Percentiles rank a stretch among this genome's conserved stretches.
Conservation (phyloP, 2,329 filamentous ascomycete genomes). For the Delphinella strobiligena region DNA sequence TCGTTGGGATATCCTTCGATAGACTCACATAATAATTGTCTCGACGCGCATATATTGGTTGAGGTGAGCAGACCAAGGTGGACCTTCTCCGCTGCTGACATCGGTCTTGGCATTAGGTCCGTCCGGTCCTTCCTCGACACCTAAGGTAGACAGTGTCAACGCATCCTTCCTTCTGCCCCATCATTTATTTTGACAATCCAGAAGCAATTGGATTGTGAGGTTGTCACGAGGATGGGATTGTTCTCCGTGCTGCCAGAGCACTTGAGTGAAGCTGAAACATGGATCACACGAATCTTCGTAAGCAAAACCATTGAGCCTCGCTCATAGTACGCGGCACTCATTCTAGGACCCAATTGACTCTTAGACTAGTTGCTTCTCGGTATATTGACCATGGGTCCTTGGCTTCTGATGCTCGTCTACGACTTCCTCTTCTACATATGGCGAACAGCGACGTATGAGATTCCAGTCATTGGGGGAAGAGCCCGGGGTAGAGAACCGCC, state of each 20-base stretch:
- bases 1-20: too few relatives aligned
- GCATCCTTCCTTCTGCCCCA: too few relatives aligned
- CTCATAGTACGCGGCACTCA: too few relatives aligned
- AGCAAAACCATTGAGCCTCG: too few relatives aligned
- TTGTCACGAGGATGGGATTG: constrained; percentile 41
- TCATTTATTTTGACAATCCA: not conserved
- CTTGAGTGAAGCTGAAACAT: constrained; percentile 47
- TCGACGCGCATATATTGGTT: too few relatives aligned
- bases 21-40: too few relatives aligned
- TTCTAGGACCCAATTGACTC: not conserved
- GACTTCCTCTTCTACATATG: constrained; percentile 51
- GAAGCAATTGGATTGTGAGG: not conserved
- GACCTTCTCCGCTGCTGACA: too few relatives aligned
- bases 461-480: constrained; percentile 49
- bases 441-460: constrained; percentile 45
- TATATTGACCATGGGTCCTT: constrained; percentile 49
- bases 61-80: too few relatives aligned
- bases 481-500: constrained; percentile 48
- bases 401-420: constrained; percentile 50
- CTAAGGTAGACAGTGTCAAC: too few relatives aligned
- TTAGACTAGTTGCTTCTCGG: constrained; percentile 46
- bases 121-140: too few relatives aligned
- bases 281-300: constrained; percentile 52
- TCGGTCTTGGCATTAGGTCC: too few relatives aligned
- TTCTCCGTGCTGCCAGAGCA: constrained; percentile 52